Conservation (phyloP, 306 rosid genomes). For the Vicia villosa region DNA sequence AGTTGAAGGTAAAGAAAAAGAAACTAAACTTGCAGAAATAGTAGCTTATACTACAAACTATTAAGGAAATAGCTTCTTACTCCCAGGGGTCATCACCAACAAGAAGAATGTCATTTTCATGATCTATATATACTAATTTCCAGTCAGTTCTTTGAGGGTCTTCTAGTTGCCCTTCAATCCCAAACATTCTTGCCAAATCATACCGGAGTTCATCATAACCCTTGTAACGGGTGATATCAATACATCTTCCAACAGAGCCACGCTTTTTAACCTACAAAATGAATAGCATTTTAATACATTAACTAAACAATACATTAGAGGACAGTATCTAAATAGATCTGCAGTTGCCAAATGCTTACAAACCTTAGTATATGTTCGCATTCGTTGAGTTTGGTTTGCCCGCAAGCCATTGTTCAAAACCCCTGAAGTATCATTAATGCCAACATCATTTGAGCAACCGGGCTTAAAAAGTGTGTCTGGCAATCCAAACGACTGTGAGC, state of each 20-base stretch:
- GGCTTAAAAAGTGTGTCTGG: conserved; percentile 83
- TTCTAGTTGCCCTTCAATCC: conserved; percentile 95
- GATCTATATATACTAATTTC: conserved; percentile 96
- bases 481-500: conserved; percentile 91
- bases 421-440: conserved; percentile 67
- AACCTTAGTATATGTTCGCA: conserved; percentile 98
- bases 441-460: conserved; percentile 86
- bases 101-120: conserved; percentile 95
- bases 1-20: conserved; percentile 29
- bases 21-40: not conserved
- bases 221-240: conserved; percentile 90
- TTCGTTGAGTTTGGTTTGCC: conserved; percentile 80
- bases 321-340: conserved; percentile 11
- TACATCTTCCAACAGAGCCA: conserved; percentile 97
- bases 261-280: conserved; percentile 91
- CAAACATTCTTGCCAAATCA: conserved; percentile 96
- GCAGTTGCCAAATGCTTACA: conserved; percentile 21
- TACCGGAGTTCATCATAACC: conserved; percentile 85
- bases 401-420: conserved; percentile 73
- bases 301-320: conserved; percentile 1
- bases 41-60: conserved; percentile 5
- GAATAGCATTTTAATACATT: conserved; percentile 16
- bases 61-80: conserved; percentile 48
- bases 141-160: conserved; percentile 94
- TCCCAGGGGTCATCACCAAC: conserved; percentile 99